Percentiles rank a stretch among this genome's conserved stretches.
These are phyloP conservation scores for Coemansia reversa DNA, from an alignment of 192 early-diverging fungal genomes.

Conservation along the genomic window DNA sequence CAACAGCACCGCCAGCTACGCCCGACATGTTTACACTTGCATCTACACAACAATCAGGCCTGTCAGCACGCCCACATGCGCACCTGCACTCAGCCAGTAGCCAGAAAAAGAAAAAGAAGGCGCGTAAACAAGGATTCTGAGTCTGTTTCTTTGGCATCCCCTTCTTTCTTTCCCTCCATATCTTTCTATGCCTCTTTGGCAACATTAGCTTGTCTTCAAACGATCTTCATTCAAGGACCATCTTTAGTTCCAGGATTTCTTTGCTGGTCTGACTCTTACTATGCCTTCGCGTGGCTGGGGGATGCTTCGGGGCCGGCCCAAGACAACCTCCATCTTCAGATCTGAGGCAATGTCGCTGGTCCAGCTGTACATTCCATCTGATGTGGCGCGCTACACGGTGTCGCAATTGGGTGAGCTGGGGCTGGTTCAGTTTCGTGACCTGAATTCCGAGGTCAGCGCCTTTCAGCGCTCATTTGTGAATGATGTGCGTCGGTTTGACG, in stretches of 20 bases:
- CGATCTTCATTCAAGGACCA: not conserved
- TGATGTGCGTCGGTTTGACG: conserved; percentile 93
- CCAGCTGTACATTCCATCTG: conserved; percentile 93
- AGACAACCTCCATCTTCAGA: conserved; percentile 69
- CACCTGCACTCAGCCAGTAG: not conserved
- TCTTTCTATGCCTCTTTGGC: conserved; percentile 5
- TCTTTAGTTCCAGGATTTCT: not conserved
- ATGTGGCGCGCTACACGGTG: conserved; percentile 89
- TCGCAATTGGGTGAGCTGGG: conserved; percentile 95
- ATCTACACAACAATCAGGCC: conserved; percentile 1
- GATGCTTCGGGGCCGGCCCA: conserved; percentile 36
- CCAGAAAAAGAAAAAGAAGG: conserved; percentile 32
- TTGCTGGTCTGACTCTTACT: conserved; percentile 2
- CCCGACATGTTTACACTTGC: conserved; percentile 16
- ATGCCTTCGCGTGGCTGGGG: conserved; percentile 51
- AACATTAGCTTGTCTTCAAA: not conserved
- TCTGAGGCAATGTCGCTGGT: conserved; percentile 95
- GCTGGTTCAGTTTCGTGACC: conserved; percentile 90
- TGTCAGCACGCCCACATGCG: conserved; percentile 1
- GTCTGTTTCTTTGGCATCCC: not conserved
- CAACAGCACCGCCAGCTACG: not conserved
- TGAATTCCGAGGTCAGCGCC: conserved; percentile 91
- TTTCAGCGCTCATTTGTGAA: conserved; percentile 96
- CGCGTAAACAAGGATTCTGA: conserved; percentile 40
- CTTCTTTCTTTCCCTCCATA: not conserved